phyloP scores from a whole-genome alignment of 2,329 filamentous ascomycete genomes.

The Thielaviopsis cerberus region DNA sequence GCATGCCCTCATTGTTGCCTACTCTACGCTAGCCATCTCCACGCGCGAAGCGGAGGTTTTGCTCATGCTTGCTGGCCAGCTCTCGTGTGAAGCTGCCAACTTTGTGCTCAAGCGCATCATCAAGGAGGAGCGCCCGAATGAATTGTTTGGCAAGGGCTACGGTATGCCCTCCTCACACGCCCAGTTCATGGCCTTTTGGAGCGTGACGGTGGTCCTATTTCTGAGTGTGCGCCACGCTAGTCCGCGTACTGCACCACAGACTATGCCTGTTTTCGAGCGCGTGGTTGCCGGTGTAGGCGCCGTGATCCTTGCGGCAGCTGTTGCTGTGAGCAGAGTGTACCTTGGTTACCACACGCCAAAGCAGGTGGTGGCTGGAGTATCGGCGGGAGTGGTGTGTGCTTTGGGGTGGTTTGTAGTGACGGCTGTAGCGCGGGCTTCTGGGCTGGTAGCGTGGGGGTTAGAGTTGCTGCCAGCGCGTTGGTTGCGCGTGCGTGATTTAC shows the following conservation, averaged over 20 bases:
- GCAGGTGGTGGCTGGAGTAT: conserved; percentile 68
- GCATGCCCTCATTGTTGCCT: conserved; percentile 76
- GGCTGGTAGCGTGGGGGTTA: conserved; percentile 54
- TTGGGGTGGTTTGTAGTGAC: conserved; percentile 64
- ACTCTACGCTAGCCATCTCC: conserved; percentile 76
- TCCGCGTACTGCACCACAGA: conserved; percentile 20
- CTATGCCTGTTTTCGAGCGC: conserved; percentile 42
- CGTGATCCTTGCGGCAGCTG: conserved; percentile 41
- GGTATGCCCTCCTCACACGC: conserved; percentile 93
- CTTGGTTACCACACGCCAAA: conserved; percentile 77
- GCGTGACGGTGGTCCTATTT: conserved; percentile 67
- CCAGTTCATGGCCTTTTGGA: conserved; percentile 87
- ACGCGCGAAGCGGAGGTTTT: conserved; percentile 78
- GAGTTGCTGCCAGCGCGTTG: conserved; percentile 44
- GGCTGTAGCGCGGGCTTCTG: conserved; percentile 42
- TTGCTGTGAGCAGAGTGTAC: conserved; percentile 73
- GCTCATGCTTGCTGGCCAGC: conserved; percentile 80
- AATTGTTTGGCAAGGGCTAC: conserved; percentile 81
- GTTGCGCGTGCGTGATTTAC: conserved; percentile 62
- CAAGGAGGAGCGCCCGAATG: conserved; percentile 72
- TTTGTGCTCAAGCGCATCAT: conserved; percentile 77
- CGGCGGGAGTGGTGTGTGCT: conserved; percentile 52
- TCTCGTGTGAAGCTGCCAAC: conserved; percentile 81
- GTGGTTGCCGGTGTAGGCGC: conserved; percentile 34
- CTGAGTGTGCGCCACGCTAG: conserved; percentile 43